Evolutionary conservation across 1,284 basidiomycete species (phyloP).

Genomic region (Limonomyces culmigenus): DNA sequence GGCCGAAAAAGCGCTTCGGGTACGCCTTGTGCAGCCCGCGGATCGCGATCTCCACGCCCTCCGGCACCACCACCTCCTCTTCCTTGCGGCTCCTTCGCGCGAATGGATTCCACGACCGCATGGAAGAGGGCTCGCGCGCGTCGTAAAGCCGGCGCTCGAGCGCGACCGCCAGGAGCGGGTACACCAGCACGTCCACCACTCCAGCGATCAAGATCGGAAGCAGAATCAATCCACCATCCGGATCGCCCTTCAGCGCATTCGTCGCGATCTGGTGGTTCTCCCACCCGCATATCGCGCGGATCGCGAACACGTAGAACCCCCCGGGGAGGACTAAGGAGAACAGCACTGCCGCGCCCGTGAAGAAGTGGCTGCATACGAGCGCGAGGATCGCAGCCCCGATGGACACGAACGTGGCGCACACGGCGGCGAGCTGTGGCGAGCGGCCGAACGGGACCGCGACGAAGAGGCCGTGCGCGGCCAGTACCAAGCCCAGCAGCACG

Average conservation of each 20-base stretch:
- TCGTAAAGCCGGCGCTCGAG: conserved; percentile 50
- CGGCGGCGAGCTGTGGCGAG: conserved; percentile 57
- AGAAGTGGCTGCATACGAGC: conserved; percentile 29
- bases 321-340: conserved; percentile 63
- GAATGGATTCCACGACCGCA: conserved; percentile 10
- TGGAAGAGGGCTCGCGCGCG: conserved; percentile 20
- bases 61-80: conserved; percentile 15
- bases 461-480: conserved; percentile 58
- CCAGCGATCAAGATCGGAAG: conserved; percentile 46
- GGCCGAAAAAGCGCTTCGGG: conserved; percentile 22
- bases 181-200: conserved; percentile 52
- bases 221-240: conserved; percentile 36
- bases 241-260: conserved; percentile 35
- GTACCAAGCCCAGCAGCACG: conserved; percentile 46
- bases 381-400: conserved; percentile 58
- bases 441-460: conserved; percentile 51
- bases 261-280: conserved; percentile 40
- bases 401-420: conserved; percentile 45
- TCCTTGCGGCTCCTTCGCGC: conserved; percentile 5
- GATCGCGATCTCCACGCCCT: conserved; percentile 38
- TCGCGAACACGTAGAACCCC: conserved; percentile 58
- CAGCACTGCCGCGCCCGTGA: conserved; percentile 32
- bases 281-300: conserved; percentile 47
- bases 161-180: conserved; percentile 43
- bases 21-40: conserved; percentile 42